A percentile compares a stretch with the other conserved stretches of the same genome.
Conservation (phyloP, 1,284 basidiomycete species). For the Clitocybe nebularis region DNA sequence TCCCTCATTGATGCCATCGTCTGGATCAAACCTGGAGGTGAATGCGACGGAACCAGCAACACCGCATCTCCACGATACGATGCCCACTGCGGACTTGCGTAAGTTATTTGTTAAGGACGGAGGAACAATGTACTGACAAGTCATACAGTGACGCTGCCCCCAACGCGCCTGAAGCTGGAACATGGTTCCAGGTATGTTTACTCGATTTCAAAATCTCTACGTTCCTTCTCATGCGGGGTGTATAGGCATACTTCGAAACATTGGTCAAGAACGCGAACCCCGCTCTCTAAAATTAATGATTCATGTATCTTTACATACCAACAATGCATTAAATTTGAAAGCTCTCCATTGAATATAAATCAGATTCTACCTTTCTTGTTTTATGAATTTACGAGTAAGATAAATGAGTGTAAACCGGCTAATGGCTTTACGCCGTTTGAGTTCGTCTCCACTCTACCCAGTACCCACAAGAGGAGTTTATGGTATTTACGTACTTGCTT, state of each 20-base stretch:
- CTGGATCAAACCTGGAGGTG: conserved; percentile 69
- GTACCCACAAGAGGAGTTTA: no score
- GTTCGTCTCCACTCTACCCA: no score
- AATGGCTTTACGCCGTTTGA: no score
- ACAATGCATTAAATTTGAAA: not conserved
- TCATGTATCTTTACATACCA: not conserved
- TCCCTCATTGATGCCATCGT: conserved; percentile 58
- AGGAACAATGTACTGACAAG: no score
- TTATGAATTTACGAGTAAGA: no score
- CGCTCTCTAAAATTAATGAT: conserved; percentile 31
- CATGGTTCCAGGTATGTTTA: conserved; percentile 50
- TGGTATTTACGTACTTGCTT: no score
- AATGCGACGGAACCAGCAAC: conserved; percentile 63
- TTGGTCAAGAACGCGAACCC: conserved; percentile 54
- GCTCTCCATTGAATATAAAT: not conserved
- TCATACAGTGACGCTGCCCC: conserved; percentile 45
- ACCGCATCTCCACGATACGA: conserved; percentile 55
- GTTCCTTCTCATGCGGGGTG: not conserved
- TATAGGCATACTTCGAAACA: conserved; percentile 48
- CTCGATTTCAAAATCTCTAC: not conserved
- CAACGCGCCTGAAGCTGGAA: conserved; percentile 58
- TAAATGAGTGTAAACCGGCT: no score
- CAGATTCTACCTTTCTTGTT: no score
- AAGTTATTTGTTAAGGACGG: no score
- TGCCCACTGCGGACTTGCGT: conserved; percentile 47